phyloP scores from a whole-genome alignment of 2,329 filamentous ascomycete genomes.

The Fusarium hainanense region DNA sequence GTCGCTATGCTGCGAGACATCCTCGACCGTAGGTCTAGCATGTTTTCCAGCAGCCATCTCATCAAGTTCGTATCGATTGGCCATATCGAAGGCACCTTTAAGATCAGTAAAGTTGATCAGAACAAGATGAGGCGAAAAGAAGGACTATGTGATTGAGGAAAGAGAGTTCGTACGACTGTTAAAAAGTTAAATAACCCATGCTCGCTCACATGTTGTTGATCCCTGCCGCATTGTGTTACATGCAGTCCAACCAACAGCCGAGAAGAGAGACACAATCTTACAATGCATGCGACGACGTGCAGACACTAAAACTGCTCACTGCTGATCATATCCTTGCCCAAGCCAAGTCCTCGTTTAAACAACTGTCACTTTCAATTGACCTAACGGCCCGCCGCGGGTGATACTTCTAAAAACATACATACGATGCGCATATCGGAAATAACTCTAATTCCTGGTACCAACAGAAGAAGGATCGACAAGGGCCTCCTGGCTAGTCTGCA shows the following conservation, averaged over 20 bases:
- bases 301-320: background rate
- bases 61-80: slow-evolving; percentile 16
- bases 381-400: background rate
- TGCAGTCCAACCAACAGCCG: background rate
- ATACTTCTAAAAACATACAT: background rate
- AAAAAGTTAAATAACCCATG: background rate
- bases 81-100: background rate
- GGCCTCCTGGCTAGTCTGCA: slow-evolving; percentile 26
- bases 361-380: background rate
- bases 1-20: slow-evolving; percentile 14
- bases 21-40: slow-evolving; percentile 9
- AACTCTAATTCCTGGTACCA: background rate
- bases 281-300: background rate
- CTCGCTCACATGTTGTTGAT: background rate
- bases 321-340: background rate
- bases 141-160: background rate
- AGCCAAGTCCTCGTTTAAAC: slow-evolving; percentile 1
- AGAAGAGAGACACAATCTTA: background rate
- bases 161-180: background rate
- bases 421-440: background rate
- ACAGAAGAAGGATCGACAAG: slow-evolving; percentile 7
- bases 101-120: fast-evolving
- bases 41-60: slow-evolving; percentile 15
- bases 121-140: background rate
- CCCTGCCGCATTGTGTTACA: background rate